These are phyloP conservation scores for Aspergillus funiculosus DNA, from an alignment of 495 filamentous ascomycete genomes.

Conservation along the genomic window DNA sequence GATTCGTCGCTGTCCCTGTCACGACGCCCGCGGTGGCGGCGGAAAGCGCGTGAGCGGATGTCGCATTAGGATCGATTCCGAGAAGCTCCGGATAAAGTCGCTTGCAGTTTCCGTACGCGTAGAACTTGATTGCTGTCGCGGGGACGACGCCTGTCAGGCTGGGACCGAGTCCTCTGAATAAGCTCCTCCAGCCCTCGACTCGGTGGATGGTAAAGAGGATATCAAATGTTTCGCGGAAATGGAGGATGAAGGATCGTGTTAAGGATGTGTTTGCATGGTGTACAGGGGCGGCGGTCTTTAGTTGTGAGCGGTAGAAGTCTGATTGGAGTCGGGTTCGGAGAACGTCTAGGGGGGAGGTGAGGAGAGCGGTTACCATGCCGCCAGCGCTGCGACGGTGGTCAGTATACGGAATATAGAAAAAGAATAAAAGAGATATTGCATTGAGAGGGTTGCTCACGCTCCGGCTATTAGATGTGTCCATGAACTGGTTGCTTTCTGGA, in stretches of 20 bases:
- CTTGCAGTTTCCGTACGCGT: slow-evolving; percentile 84
- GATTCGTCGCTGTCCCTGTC: slow-evolving; percentile 82
- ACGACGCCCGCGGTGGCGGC: slow-evolving; percentile 69
- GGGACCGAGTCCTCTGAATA: slow-evolving; percentile 85
- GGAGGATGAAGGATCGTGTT: slow-evolving; percentile 45
- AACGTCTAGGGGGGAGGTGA: slow-evolving; percentile 83
- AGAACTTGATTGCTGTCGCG: slow-evolving; percentile 83
- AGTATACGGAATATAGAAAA: background rate
- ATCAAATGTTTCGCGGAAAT: slow-evolving; percentile 68
- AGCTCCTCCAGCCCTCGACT: slow-evolving; percentile 70
- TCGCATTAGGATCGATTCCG: slow-evolving; percentile 43
- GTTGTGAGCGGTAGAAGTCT: slow-evolving; percentile 67
- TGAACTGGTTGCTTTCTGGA: slow-evolving; percentile 13
- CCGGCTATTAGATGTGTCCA: slow-evolving; percentile 86
- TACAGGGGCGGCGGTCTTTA: slow-evolving; percentile 15
- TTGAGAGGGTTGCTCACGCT: slow-evolving; percentile 52
- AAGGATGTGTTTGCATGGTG: slow-evolving; percentile 41
- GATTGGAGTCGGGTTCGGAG: slow-evolving; percentile 84
- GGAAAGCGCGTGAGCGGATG: slow-evolving; percentile 66
- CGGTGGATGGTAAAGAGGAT: slow-evolving; percentile 73
- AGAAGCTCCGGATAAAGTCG: slow-evolving; percentile 61
- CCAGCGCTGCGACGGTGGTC: slow-evolving; percentile 51
- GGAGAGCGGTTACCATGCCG: slow-evolving; percentile 75
- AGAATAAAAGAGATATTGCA: background rate
- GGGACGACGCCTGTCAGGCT: slow-evolving; percentile 85